These are phyloP conservation scores for Nemania sp. DNA, from an alignment of 2,329 filamentous ascomycete species.

Conservation along the genomic window DNA sequence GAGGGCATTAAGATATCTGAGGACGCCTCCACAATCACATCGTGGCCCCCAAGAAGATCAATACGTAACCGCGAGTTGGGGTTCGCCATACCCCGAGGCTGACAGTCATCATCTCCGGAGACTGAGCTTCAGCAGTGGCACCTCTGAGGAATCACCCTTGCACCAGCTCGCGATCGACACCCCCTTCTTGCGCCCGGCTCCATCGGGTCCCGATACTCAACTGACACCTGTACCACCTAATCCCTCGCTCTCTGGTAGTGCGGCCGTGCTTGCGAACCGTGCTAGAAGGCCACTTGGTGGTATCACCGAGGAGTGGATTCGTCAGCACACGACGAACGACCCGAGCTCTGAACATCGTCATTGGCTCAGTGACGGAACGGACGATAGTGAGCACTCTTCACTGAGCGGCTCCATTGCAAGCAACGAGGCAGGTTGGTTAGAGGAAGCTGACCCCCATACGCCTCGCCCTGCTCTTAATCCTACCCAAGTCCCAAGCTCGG, in stretches of 20 bases:
- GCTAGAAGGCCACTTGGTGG: constrained; percentile 69
- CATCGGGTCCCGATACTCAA: constrained; percentile 56
- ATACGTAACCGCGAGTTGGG: constrained; percentile 85
- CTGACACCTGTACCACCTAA: constrained; percentile 50
- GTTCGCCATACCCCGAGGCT: constrained; percentile 84
- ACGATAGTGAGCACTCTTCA: constrained; percentile 80
- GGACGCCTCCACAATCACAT: constrained; percentile 58
- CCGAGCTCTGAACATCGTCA: constrained; percentile 77
- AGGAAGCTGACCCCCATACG: constrained; percentile 62
- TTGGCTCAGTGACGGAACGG: constrained; percentile 85
- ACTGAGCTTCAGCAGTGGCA: constrained; percentile 68
- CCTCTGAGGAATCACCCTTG: constrained; percentile 70
- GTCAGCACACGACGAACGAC: constrained; percentile 81
- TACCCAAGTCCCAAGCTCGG: constrained; percentile 44
- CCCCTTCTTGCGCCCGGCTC: constrained; percentile 70
- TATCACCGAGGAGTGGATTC: constrained; percentile 87
- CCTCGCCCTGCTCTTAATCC: constrained; percentile 58
- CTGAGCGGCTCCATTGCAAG: constrained; percentile 73
- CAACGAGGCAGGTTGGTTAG: constrained; percentile 61
- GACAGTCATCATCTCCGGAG: constrained; percentile 63
- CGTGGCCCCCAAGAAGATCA: constrained; percentile 54
- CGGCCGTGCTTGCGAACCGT: constrained; percentile 72
- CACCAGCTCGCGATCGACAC: constrained; percentile 72
- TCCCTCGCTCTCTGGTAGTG: constrained; percentile 59
- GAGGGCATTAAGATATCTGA: constrained; percentile 66